Percentiles rank a stretch among this genome's conserved stretches.
These are phyloP conservation scores for Styphnolobium japonicum DNA, from an alignment of 306 rosid genomes.

Conservation along the genomic window DNA sequence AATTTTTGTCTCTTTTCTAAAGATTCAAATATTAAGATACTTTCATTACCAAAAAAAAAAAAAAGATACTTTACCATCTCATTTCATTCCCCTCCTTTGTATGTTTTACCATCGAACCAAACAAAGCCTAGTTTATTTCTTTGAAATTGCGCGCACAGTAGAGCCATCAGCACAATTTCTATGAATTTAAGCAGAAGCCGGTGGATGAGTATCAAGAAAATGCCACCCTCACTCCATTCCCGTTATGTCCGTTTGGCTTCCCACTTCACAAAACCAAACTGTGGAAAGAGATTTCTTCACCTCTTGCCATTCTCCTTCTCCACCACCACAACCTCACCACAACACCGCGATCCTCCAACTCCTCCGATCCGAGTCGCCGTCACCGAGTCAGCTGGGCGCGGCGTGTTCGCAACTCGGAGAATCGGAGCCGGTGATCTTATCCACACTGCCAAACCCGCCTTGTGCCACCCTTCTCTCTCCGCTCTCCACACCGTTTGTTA, in stretches of 20 bases:
- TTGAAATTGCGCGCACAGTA: neutral
- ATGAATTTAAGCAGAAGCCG: neutral
- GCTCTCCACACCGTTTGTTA: constrained; percentile 48
- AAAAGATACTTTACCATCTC: too few relatives aligned
- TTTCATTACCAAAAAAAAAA: too few relatives aligned
- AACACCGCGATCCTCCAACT: constrained; percentile 8
- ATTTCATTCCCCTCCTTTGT: too few relatives aligned
- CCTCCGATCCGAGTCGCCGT: constrained; percentile 76
- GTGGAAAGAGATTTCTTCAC: constrained; percentile 6
- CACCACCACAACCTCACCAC: constrained; percentile 7
- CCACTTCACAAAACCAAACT: constrained; percentile 19
- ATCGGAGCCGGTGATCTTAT: constrained; percentile 71
- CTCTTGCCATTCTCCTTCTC: constrained; percentile 25
- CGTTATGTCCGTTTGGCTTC: constrained; percentile 39
- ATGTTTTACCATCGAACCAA: too few relatives aligned
- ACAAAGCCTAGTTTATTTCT: too few relatives aligned
- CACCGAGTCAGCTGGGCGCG: constrained; percentile 75
- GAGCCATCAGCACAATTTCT: too few relatives aligned
- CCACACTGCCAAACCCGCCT: constrained; percentile 73
- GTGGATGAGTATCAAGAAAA: neutral
- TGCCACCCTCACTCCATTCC: constrained; percentile 29
- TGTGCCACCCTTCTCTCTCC: constrained; percentile 64
- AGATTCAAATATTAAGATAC: too few relatives aligned
- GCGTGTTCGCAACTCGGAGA: constrained; percentile 72
- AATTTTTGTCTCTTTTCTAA: too few relatives aligned